Conservation (phyloP, 2,329 filamentous ascomycete genomes). For the Sporothrix brunneoviolacea region DNA sequence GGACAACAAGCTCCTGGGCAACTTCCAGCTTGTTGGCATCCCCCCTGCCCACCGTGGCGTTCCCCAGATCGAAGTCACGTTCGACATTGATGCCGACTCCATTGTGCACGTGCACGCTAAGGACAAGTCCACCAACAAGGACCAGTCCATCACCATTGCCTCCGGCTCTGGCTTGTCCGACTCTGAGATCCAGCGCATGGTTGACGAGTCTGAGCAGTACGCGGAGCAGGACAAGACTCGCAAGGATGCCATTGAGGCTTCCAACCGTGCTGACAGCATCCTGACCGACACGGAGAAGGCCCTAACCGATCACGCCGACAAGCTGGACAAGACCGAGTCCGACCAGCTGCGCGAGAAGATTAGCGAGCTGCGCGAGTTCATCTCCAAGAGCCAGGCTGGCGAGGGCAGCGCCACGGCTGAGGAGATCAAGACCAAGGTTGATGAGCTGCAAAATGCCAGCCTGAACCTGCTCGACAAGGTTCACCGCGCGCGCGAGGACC, state of each 20-base stretch:
- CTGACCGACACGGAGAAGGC: conserved; percentile 98
- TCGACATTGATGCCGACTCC: conserved; percentile 97
- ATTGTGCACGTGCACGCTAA: conserved; percentile 98
- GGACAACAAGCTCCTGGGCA: conserved; percentile 98
- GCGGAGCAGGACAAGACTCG: conserved; percentile 93
- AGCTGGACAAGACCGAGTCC: conserved; percentile 92
- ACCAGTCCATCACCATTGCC: conserved; percentile 98
- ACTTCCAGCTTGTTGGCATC: conserved; percentile 98
- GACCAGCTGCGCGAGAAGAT: conserved; percentile 95
- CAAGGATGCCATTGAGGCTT: conserved; percentile 88
- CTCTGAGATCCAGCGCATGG: conserved; percentile 92
- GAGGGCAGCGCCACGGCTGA: conserved; percentile 80
- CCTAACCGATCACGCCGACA: conserved; percentile 92
- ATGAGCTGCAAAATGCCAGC: conserved; percentile 92
- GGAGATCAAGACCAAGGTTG: conserved; percentile 97
- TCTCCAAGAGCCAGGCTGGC: conserved; percentile 89
- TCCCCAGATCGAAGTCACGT: conserved; percentile 97
- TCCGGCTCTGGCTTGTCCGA: conserved; percentile 96
- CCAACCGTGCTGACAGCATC: conserved; percentile 95
- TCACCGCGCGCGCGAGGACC: conserved; percentile 81
- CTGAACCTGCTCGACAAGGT: conserved; percentile 99
- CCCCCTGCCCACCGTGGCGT: conserved; percentile 96
- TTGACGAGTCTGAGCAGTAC: conserved; percentile 95
- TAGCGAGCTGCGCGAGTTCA: conserved; percentile 72
- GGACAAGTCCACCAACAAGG: conserved; percentile 99